A percentile compares a stretch with the other conserved stretches of the same genome.
Conservation (phyloP, 495 filamentous ascomycete genomes). For the Talaromyces liani region DNA sequence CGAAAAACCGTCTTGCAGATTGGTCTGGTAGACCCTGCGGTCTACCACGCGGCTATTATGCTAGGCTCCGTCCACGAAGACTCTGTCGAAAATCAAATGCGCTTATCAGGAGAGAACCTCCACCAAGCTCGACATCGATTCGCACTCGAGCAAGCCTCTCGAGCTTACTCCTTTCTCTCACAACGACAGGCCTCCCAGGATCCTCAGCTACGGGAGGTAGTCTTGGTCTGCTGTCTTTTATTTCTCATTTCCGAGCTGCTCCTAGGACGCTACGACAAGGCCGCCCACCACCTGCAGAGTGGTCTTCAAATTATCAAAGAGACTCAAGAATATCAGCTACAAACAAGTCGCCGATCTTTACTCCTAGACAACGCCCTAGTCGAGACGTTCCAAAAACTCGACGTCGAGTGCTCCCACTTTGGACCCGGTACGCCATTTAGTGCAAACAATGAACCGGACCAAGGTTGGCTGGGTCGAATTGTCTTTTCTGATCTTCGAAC, state of each 20-base stretch:
- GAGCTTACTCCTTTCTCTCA: constrained; percentile 11
- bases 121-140: constrained; percentile 11
- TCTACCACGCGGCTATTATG: constrained; percentile 19
- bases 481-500: too few relatives aligned
- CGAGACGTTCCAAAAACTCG: background rate
- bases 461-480: background rate
- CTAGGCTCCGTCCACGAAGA: constrained; percentile 18
- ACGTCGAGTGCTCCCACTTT: background rate
- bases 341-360: background rate
- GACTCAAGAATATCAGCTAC: background rate
- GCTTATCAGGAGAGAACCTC: constrained; percentile 13
- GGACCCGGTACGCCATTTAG: background rate
- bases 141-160: constrained; percentile 15
- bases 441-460: background rate
- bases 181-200: constrained; percentile 14
- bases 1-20: constrained; percentile 14
- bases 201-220: constrained; percentile 12
- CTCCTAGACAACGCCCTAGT: background rate
- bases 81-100: constrained; percentile 11
- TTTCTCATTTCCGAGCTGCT: constrained; percentile 15
- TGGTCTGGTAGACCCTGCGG: constrained; percentile 15
- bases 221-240: constrained; percentile 18
- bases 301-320: constrained; percentile 13
- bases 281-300: constrained; percentile 14
- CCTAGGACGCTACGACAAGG: constrained; percentile 12